Conservation (phyloP, 139 green algal species). For the Auxenochlorella pyrenoidosa region DNA sequence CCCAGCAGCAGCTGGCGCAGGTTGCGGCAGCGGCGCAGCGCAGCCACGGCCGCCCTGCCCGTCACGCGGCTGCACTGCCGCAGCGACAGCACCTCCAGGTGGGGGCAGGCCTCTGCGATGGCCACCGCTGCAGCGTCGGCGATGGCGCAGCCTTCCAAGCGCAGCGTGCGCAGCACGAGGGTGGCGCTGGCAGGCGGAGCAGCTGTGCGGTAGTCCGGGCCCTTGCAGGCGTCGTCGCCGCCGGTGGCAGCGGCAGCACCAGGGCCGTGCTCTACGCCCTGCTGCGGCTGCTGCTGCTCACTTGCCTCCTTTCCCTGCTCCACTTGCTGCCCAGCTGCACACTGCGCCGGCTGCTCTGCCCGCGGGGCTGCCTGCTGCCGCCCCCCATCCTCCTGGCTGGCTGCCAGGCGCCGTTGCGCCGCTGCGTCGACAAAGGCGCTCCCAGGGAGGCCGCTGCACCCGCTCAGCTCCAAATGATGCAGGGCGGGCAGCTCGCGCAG, state of each 20-base stretch:
- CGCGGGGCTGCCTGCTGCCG: neutral
- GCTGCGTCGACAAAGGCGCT: neutral
- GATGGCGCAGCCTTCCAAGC: neutral
- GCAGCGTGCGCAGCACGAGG: neutral
- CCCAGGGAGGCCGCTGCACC: neutral
- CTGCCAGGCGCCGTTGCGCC: too few species aligned
- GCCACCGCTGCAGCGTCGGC: neutral
- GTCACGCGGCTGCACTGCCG: neutral
- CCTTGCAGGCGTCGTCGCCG: neutral
- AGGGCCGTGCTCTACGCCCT: neutral
- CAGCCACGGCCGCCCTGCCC: neutral
- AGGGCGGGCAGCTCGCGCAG: constrained; percentile 11
- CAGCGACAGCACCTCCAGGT: neutral
- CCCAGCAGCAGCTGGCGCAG: constrained; percentile 31
- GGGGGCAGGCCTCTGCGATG: neutral
- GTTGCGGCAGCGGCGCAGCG: neutral
- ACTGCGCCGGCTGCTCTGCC: too few species aligned
- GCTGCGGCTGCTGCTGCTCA: too few species aligned
- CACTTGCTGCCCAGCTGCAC: neutral
- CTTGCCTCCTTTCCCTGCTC: neutral
- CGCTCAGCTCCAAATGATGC: constrained; percentile 16
- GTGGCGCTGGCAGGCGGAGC: too few species aligned
- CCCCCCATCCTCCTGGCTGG: neutral
- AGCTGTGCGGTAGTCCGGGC: too few species aligned
- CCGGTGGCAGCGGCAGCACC: neutral